phyloP scores from a whole-genome alignment of 768 basidiomycete species.

The Exidia glandulosa region DNA sequence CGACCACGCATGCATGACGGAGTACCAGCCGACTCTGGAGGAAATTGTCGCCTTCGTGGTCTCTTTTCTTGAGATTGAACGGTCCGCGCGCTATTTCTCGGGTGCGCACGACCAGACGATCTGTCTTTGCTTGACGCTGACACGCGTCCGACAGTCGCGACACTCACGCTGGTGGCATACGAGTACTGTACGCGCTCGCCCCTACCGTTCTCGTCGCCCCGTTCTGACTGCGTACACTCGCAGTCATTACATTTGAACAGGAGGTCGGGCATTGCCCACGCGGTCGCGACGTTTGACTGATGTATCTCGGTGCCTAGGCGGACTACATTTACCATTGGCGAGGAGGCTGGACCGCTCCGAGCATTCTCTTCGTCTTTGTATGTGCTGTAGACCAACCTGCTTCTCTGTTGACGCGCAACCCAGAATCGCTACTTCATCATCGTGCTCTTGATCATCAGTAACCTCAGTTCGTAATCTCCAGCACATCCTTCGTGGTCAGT shows the following conservation, averaged over 20 bases:
- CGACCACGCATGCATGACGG: not conserved
- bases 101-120: not conserved
- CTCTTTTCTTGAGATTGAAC: not conserved
- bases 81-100: not conserved
- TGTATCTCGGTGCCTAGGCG: not conserved
- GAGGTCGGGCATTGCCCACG: not conserved
- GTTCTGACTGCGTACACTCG: not conserved
- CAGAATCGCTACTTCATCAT: not conserved
- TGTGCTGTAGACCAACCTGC: not conserved
- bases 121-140: not conserved
- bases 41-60: not conserved
- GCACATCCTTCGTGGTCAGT: not conserved
- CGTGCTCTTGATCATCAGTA: not conserved
- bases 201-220: not conserved
- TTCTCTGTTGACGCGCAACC: not conserved
- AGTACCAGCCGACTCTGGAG: not conserved
- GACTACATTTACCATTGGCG: not conserved
- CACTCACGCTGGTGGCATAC: not conserved
- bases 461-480: not conserved
- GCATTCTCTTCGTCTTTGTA: not conserved
- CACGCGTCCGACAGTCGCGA: not conserved
- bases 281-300: not conserved
- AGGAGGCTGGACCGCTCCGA: not conserved
- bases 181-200: not conserved
- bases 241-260: not conserved